Evolutionary conservation across 2,329 filamentous ascomycete genomes (phyloP), one percentile per base, ranked within the genome.

Genomic region (Colletotrichum ledebouriae): DNA sequence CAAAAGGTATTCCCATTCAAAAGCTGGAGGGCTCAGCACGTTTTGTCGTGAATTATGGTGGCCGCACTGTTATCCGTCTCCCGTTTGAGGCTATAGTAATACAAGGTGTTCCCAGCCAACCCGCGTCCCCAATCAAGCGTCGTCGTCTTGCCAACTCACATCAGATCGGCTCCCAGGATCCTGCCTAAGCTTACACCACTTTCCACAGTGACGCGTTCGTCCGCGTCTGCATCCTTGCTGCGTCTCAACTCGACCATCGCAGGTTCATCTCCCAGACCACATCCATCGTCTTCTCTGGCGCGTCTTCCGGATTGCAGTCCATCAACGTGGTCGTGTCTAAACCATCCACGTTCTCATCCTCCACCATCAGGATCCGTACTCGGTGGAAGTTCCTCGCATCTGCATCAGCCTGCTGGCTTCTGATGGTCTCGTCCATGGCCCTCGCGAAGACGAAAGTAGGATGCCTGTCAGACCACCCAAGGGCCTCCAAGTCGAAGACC

Each of bases 381-480:
- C 75, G 73, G 20, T 75, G 63, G 42, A 77, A 76, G 12, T 34
- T 70, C 2, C 66, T 63, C 46, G 72, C 41, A 58, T 71, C 44
- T 1, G 63, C 57, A 2, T 67, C 63, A 0, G 44, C 37, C 59
- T 80, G 78, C 58, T 80, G 78, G 53, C 71, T 69, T 7, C 74
- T 72, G 47, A 79, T 74, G 3, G 74, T 73, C 53, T 74, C 72
- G 3, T 72, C 67, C 4, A 80, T 73, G 34, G 74, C 66, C 50
- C 72, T 71, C 2, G 73, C 77, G 61, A 80, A 80, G 3, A 74
- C 59, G 15, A 75, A 78, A 1, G 73, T 72, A 0, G 76, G 73
- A 34, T 79, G 76, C 11, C 71, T 59, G 13, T 72, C 70, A 1
- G 72, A 56, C 78, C 78, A 79, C 3, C 76, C 77, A 10, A 79